phyloP scores from a whole-genome alignment of 306 rosid species.

The Glycine tomentella region DNA sequence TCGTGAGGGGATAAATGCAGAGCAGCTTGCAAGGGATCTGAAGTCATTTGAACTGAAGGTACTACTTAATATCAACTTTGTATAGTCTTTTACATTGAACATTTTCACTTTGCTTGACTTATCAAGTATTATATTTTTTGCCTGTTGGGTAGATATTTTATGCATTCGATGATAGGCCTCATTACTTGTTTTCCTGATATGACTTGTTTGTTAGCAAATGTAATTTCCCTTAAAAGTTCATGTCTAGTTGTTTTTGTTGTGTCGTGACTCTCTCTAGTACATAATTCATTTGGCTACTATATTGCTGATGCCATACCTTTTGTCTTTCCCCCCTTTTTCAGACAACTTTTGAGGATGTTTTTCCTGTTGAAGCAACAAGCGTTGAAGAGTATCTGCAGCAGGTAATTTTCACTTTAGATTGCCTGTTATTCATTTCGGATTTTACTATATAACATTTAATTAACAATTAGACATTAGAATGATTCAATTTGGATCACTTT shows the following conservation, averaged over 20 bases:
- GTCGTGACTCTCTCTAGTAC: background rate
- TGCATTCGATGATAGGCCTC: slow-evolving; percentile 21
- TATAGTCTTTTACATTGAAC: slow-evolving; percentile 6
- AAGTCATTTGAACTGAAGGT: slow-evolving; percentile 99
- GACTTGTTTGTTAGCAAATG: slow-evolving; percentile 4
- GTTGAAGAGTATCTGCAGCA: slow-evolving; percentile 99
- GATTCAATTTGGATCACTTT: slow-evolving; percentile 37
- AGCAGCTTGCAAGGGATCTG: slow-evolving; percentile 97
- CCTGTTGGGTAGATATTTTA: slow-evolving; percentile 5
- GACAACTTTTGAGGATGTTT: slow-evolving; percentile 99
- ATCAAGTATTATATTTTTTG: slow-evolving; percentile 30
- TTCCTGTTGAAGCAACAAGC: slow-evolving; percentile 96
- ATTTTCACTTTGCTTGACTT: slow-evolving; percentile 31
- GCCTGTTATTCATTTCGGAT: too few relatives aligned
- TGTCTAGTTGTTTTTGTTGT: slow-evolving; percentile 14
- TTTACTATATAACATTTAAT: too few relatives aligned
- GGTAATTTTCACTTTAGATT: slow-evolving; percentile 59
- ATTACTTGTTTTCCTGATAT: slow-evolving; percentile 39
- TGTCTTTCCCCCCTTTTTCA: slow-evolving; percentile 40
- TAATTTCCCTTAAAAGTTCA: slow-evolving; percentile 22
- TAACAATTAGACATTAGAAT: background rate
- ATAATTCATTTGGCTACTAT: background rate
- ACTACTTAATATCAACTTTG: slow-evolving; percentile 16
- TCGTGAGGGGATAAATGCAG: slow-evolving; percentile 97
- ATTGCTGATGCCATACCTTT: slow-evolving; percentile 44